Base-by-base conservation (phyloP, 495 filamentous ascomycete genomes). In the Trichoderma asperelloides region DNA sequence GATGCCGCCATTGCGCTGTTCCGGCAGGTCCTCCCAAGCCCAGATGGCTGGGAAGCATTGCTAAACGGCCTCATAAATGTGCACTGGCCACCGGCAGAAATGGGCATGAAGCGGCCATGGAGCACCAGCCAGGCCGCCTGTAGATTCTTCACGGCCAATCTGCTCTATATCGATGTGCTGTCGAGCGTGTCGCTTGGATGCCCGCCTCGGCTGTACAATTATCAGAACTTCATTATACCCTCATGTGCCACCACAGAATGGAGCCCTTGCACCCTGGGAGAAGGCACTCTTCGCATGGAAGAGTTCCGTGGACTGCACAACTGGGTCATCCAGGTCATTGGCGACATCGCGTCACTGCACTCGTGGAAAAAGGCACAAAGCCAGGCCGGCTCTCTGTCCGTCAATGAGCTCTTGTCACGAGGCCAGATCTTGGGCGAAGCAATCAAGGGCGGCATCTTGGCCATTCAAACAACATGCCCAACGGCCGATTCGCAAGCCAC, bases 101-200 rank as follows among this genome's bases (percentile, higher is more conserved):
- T 72, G 11, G 64, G 69, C 15, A 65, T 65, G 28, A 62, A 65
- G 63, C 72, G 73, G 30, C 73, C 76, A n/a, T 78, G 74, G 67
- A 82, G 73, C 28, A 71, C 82, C 9, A 81, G 84, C 60, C 82
- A 85, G 69, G 78, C 82, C 0, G 80, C 80, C 25, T 79, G 85
- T 65, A 77, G 78, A 18, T 86, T 86, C 72, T 84, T 76, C n/a
- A 77, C 81, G 5, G 72, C 81, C 6, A 72, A 81, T 41, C 70
- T 85, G 33, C 70, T 85, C 16, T 72, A 81, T 16, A 77, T 80
- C 67, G 84, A 85, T 68, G 77, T 82, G 62, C 70, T 86, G 15
- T 78, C 79, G 25, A 81, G 81, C 73, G 83, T 79, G 5, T 45
- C 73, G 12, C 70, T 81, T 37, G 74, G 74, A 47, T 70, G 78